phyloP scores from a whole-genome alignment of 148 eudicot species.

The Cornus controversa region DNA sequence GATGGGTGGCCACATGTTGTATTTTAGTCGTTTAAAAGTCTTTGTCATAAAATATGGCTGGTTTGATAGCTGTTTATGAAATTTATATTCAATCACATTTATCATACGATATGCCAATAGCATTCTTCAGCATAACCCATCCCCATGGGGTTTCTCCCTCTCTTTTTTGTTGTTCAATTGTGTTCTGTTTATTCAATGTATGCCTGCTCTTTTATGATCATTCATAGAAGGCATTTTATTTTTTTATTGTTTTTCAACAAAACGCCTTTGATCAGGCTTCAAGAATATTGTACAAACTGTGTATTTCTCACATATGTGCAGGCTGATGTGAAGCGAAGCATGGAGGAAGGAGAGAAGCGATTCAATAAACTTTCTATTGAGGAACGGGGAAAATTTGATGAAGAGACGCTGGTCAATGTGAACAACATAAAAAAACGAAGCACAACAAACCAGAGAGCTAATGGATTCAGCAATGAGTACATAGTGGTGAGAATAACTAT shows the following conservation, averaged over 20 bases:
- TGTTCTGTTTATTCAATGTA: not conserved
- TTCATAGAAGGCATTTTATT: not conserved
- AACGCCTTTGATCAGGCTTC: conserved; percentile 3
- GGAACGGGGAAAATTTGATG: conserved; percentile 93
- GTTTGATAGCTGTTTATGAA: no score
- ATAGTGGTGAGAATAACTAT: conserved; percentile 67
- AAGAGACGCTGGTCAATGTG: conserved; percentile 95
- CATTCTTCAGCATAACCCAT: no score
- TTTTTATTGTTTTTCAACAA: not conserved
- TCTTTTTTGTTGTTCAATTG: no score
- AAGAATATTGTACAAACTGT: conserved; percentile 5
- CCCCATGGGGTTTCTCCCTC: no score
- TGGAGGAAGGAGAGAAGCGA: conserved; percentile 83
- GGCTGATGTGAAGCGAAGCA: conserved; percentile 76
- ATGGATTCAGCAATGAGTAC: conserved; percentile 89
- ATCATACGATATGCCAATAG: no score
- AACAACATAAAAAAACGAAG: conserved; percentile 74
- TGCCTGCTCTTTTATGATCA: not conserved
- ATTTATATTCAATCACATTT: no score
- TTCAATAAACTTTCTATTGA: conserved; percentile 91
- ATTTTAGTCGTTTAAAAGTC: no score
- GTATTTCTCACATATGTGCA: conserved; percentile 23
- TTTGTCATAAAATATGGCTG: no score
- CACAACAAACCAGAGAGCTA: conserved; percentile 50
- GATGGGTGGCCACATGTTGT: no score